Evolutionary conservation across 139 green algal species (phyloP).

Genomic region (Auxenochlorella pyrenoidosa): DNA sequence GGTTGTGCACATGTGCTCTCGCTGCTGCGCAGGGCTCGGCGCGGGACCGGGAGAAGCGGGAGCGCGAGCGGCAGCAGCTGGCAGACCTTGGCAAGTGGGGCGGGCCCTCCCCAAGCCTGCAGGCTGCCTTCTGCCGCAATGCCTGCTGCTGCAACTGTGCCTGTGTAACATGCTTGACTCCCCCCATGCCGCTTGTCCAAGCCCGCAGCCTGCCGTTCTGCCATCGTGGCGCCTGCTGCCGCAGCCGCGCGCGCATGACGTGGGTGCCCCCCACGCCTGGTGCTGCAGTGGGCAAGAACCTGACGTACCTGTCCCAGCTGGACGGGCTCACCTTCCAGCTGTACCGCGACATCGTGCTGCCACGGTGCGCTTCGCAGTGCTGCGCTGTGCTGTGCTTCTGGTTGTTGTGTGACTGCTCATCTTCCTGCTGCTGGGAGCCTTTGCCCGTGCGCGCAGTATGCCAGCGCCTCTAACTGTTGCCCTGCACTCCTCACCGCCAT

Average conservation of each 20-base stretch:
- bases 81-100: slow-evolving; percentile 46
- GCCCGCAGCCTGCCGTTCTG: too few relatives aligned
- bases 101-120: neutral
- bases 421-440: too few relatives aligned
- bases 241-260: too few relatives aligned
- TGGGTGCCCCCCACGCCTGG: too few relatives aligned
- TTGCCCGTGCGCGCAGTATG: too few relatives aligned
- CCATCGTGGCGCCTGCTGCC: neutral
- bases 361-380: slow-evolving; percentile 26
- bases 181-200: too few relatives aligned
- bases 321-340: slow-evolving; percentile 92
- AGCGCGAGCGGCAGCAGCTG: slow-evolving; percentile 92
- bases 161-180: too few relatives aligned
- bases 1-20: too few relatives aligned
- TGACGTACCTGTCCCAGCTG: slow-evolving; percentile 94
- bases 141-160: neutral
- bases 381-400: neutral
- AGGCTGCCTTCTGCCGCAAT: too few relatives aligned
- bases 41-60: slow-evolving; percentile 71
- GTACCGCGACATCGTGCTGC: slow-evolving; percentile 79
- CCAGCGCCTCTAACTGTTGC: too few relatives aligned
- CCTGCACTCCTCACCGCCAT: too few relatives aligned
- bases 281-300: slow-evolving; percentile 92
- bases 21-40: slow-evolving; percentile 33
- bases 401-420: too few relatives aligned